A percentile compares a stretch with the other conserved stretches of the same genome.
Evolutionary conservation across 192 early-diverging fungal genomes (phyloP).

Genomic region (Coemansia sp.): DNA sequence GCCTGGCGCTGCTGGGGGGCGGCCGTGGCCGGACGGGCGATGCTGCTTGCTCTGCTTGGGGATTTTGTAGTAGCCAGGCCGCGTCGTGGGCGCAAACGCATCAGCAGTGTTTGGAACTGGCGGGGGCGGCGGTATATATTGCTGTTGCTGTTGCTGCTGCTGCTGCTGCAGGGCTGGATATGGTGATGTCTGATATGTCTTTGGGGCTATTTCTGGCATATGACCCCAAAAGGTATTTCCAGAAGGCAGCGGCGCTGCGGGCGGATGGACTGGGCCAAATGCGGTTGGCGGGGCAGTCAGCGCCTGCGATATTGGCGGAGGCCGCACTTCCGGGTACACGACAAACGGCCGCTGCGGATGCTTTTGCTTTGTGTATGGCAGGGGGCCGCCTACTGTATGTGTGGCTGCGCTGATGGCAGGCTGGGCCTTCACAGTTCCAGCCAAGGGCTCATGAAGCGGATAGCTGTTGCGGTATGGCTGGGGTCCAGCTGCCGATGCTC

Average conservation of each 20-base stretch:
- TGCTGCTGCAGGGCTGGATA: conserved; percentile 8
- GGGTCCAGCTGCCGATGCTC: conserved; percentile 19
- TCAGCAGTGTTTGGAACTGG: not conserved
- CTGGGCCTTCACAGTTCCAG: conserved; percentile 1
- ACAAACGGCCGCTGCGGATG: conserved; percentile 1
- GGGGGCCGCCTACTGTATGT: not conserved
- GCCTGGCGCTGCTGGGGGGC: conserved; percentile 4
- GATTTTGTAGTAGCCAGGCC: conserved; percentile 12
- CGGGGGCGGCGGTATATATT: conserved; percentile 1
- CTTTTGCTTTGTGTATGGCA: conserved; percentile 2
- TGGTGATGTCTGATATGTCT: conserved; percentile 1
- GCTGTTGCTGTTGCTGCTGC: not conserved
- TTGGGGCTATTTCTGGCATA: conserved; percentile 3
- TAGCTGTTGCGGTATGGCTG: conserved; percentile 42
- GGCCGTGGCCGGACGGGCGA: conserved; percentile 2
- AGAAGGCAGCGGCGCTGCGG: conserved; percentile 4
- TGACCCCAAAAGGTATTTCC: conserved; percentile 10
- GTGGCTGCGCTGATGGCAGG: conserved; percentile 3
- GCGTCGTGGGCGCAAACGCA: not conserved
- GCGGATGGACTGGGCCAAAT: conserved; percentile 1
- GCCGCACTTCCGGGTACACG: conserved; percentile 15
- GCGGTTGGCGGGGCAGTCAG: conserved; percentile 1
- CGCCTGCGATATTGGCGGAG: not conserved
- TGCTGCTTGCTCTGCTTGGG: conserved; percentile 12
- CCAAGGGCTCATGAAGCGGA: conserved; percentile 14